Evolutionary conservation across 352 stramenopile genomes (phyloP).

Genomic region (Blastocystis sp.): DNA sequence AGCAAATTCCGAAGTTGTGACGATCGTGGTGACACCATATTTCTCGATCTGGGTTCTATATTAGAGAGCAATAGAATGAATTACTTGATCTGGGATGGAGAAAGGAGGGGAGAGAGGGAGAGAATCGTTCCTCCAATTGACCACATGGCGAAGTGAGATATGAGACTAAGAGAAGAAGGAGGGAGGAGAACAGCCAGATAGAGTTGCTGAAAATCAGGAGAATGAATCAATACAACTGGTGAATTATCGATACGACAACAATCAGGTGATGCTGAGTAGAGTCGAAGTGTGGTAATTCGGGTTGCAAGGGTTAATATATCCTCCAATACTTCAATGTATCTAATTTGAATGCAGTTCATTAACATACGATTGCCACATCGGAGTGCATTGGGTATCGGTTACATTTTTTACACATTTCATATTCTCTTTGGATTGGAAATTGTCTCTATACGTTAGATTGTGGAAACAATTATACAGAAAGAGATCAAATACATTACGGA

Average conservation of each 20-base stretch:
- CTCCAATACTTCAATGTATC: conserved; percentile 23
- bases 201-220: conserved; percentile 8
- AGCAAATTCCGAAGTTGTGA: conserved; percentile 1
- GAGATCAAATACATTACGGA: conserved; percentile 27
- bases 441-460: background rate
- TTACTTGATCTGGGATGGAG: background rate
- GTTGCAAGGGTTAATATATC: conserved; percentile 30
- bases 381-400: background rate
- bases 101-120: conserved; percentile 2
- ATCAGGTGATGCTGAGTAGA: background rate
- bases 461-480: background rate
- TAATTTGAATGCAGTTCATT: background rate
- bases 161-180: background rate
- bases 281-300: conserved; percentile 4
- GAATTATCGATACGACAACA: background rate
- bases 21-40: background rate
- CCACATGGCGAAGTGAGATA: conserved; percentile 30
- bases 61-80: background rate
- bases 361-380: background rate
- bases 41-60: conserved; percentile 16
- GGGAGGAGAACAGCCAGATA: background rate
- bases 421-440: conserved; percentile 24
- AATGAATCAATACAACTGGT: background rate
- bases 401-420: background rate
- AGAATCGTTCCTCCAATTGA: conserved; percentile 9